Evolutionary conservation across 2,329 filamentous ascomycete genomes (phyloP), one percentile per base, ranked within the genome.

Genomic region (Fusarium sp.): DNA sequence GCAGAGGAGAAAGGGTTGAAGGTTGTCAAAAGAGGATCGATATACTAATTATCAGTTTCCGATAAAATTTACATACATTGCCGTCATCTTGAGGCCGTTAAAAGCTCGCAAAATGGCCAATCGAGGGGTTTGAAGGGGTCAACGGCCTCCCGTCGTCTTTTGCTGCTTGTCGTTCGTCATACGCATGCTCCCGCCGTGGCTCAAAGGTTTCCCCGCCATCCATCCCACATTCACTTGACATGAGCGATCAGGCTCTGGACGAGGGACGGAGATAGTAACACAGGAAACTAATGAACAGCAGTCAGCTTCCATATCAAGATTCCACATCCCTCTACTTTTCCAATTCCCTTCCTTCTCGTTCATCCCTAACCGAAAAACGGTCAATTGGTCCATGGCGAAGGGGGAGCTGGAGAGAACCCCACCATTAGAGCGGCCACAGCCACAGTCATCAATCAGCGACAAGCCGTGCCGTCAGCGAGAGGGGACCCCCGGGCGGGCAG

Each of bases 361-460:
- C 27, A 20, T 33, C 18, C 50, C 27, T 56, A 59, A 37, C 33
- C 56, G 31, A 59, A 59, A 39, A 59, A 27, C 9, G 56, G 33
- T 37, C 31, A 59, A 59, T 59, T 59, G 33, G 54, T 58, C 43
- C 43, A 48, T 48, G 43, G 20, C 13, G 43, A 22, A 0, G 54
- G 14, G 54, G 14, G 50, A 54, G 29, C 16, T 20, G n/a, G 50
- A 56, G 50, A 56, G n/a, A 56, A 56, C 50, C 50, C 50, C 50
- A 35, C 50, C 50, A 22, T 35, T 35, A 10, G 56, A 24, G 20
- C 33, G 20, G 43, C 22, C 54, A 39, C 54, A 58, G 54, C 54
- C 54, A 58, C 54, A 58, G 33, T 54, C 50, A 29, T 54, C 50
- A 54, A 54, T 31, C 50, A 54, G 50, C 50, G 50, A 54, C 24